phyloP scores from a whole-genome alignment of 768 basidiomycete species.

The Suillus sp. region DNA sequence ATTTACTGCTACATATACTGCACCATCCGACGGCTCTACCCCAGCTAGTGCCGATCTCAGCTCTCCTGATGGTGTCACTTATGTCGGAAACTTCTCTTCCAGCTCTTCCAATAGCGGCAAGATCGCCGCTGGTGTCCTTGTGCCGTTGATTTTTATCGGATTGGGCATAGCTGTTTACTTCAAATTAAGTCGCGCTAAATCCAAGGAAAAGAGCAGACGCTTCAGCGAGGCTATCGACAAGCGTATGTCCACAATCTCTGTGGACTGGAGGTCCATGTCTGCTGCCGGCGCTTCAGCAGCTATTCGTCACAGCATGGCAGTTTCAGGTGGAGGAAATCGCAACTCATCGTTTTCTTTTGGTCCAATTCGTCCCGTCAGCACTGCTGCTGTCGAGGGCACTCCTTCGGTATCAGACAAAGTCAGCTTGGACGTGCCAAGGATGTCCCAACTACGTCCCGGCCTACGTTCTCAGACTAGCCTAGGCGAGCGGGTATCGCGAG shows the following conservation, averaged over 20 bases:
- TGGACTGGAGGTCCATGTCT: slow-evolving; percentile 76
- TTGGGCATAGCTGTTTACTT: slow-evolving; percentile 51
- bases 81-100: slow-evolving; percentile 41
- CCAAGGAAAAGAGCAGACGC: slow-evolving; percentile 52
- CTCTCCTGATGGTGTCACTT: slow-evolving; percentile 37
- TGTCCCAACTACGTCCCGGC: slow-evolving; percentile 55
- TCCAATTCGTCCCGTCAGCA: slow-evolving; percentile 50
- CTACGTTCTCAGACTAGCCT: slow-evolving; percentile 49
- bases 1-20: slow-evolving; percentile 62
- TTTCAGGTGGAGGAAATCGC: slow-evolving; percentile 38
- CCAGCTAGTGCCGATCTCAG: slow-evolving; percentile 46
- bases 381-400: slow-evolving; percentile 45
- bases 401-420: slow-evolving; percentile 37
- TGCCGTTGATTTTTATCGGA: slow-evolving; percentile 61
- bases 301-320: slow-evolving; percentile 68
- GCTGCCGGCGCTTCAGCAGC: slow-evolving; percentile 71
- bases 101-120: slow-evolving; percentile 49
- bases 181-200: slow-evolving; percentile 51
- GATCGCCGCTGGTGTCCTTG: slow-evolving; percentile 64
- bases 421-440: slow-evolving; percentile 39
- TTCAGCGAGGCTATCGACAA: slow-evolving; percentile 73
- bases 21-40: slow-evolving; percentile 40
- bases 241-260: slow-evolving; percentile 81
- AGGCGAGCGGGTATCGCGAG: slow-evolving; percentile 55
- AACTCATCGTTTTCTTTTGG: slow-evolving; percentile 60